Evolutionary conservation across 2,329 filamentous ascomycete genomes (phyloP).

Genomic region (Aspergillus glaucus): DNA sequence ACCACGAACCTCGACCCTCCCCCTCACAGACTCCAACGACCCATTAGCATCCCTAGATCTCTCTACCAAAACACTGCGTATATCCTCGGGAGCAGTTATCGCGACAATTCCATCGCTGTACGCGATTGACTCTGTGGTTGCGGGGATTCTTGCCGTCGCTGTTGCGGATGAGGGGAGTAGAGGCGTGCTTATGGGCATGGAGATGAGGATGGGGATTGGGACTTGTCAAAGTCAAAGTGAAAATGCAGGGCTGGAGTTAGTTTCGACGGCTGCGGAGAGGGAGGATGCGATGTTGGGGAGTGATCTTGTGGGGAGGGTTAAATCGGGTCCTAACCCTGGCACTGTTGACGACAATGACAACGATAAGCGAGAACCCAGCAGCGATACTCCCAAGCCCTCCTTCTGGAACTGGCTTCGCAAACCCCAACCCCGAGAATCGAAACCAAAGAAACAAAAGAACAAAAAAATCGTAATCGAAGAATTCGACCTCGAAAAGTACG

Average conservation of each 20-base stretch:
- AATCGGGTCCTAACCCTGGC: constrained; percentile 5
- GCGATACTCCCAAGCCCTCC: neutral
- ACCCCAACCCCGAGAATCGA: constrained; percentile 1
- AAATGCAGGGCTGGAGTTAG: constrained; percentile 7
- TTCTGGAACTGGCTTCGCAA: too few species aligned
- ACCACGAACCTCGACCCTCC: constrained; percentile 34
- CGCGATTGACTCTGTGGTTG: constrained; percentile 42
- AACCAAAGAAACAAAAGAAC: constrained; percentile 18
- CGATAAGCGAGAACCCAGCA: neutral
- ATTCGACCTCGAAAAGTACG: constrained; percentile 42
- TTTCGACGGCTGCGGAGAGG: constrained; percentile 37
- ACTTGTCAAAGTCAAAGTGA: constrained; percentile 19
- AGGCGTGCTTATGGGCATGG: constrained; percentile 32
- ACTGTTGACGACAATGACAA: neutral
- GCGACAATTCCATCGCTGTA: constrained; percentile 41
- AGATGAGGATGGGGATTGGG: constrained; percentile 16
- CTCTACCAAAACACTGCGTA: constrained; percentile 33
- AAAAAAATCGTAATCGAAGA: constrained; percentile 35
- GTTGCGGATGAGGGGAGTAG: constrained; percentile 38
- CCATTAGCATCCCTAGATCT: constrained; percentile 41
- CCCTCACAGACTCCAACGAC: constrained; percentile 32
- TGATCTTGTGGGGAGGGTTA: constrained; percentile 29
- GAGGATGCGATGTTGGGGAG: constrained; percentile 37
- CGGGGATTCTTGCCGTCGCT: constrained; percentile 40
- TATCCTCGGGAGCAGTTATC: constrained; percentile 36